phyloP scores from a whole-genome alignment of 2,329 filamentous ascomycete genomes.

The Pleoardoris graminearum region DNA sequence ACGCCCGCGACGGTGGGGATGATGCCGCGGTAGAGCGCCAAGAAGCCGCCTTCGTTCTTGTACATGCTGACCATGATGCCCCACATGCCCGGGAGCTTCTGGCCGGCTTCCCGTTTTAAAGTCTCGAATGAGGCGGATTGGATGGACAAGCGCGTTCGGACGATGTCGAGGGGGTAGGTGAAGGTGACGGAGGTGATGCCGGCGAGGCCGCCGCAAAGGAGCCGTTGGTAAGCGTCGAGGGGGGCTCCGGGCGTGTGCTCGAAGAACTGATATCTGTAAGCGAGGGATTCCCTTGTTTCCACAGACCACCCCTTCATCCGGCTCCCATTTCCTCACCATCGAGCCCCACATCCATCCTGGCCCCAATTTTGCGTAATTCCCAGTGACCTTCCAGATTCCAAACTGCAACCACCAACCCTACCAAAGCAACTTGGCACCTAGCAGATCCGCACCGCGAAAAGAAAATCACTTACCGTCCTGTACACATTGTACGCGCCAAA shows the following conservation, averaged over 20 bases:
- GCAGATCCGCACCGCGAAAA: conserved; percentile 6
- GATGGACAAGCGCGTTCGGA: conserved; percentile 91
- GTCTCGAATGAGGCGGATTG: conserved; percentile 94
- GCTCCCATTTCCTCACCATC: neutral
- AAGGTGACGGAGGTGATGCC: conserved; percentile 94
- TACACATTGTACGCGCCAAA: conserved; percentile 99
- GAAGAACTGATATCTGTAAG: conserved; percentile 63
- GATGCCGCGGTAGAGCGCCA: conserved; percentile 91
- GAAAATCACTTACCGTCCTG: conserved; percentile 69
- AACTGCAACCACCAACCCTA: neutral
- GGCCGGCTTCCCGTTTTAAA: conserved; percentile 55
- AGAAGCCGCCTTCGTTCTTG: conserved; percentile 81
- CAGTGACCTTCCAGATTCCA: too few species aligned
- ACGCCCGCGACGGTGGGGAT: conserved; percentile 93
- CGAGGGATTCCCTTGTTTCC: neutral
- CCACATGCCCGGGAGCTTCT: conserved; percentile 89
- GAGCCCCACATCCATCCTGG: too few species aligned
- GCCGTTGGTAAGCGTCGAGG: conserved; percentile 71
- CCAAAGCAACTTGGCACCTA: neutral
- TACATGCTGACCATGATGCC: conserved; percentile 82
- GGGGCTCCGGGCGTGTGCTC: conserved; percentile 75
- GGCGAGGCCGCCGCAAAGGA: conserved; percentile 87
- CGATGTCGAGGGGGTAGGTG: conserved; percentile 97
- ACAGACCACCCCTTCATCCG: neutral
- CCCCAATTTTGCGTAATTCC: too few species aligned